A percentile compares a stretch with the other conserved stretches of the same genome.
phyloP scores from a whole-genome alignment of 371 early-diverging fungal species.

The Umbelopsis sp. region DNA sequence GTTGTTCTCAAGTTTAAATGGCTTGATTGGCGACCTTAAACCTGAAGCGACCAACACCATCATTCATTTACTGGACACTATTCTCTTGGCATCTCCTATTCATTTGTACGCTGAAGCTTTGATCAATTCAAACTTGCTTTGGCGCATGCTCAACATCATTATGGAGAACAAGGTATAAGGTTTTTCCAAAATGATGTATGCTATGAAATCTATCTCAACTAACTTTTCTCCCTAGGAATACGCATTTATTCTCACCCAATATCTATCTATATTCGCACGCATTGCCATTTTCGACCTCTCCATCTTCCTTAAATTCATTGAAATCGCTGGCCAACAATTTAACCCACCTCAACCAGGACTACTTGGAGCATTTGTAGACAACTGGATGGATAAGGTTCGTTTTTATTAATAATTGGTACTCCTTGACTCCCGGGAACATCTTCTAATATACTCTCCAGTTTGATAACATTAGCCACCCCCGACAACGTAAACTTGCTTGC shows the following conservation, averaged over 20 bases:
- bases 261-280: slow-evolving; percentile 66
- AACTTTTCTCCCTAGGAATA: slow-evolving; percentile 44
- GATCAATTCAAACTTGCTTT: slow-evolving; percentile 56
- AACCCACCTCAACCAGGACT: slow-evolving; percentile 42
- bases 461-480: slow-evolving; percentile 76
- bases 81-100: slow-evolving; percentile 55
- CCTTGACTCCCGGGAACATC: not conserved
- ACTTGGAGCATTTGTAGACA: slow-evolving; percentile 51
- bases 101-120: slow-evolving; percentile 56
- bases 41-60: slow-evolving; percentile 67
- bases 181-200: too few species aligned
- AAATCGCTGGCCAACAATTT: slow-evolving; percentile 50
- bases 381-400: slow-evolving; percentile 73
- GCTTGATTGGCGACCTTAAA: slow-evolving; percentile 59
- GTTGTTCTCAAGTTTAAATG: slow-evolving; percentile 57
- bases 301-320: slow-evolving; percentile 51
- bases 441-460: slow-evolving; percentile 49
- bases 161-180: slow-evolving; percentile 55
- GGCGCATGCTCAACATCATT: slow-evolving; percentile 53
- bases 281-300: slow-evolving; percentile 63
- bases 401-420: not conserved
- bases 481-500: slow-evolving; percentile 73
- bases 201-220: not conserved
- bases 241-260: slow-evolving; percentile 66
- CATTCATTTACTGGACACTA: slow-evolving; percentile 63